Percentiles rank a stretch among this genome's conserved stretches.
Conservation (phyloP, 768 basidiomycete genomes). For the Xerocomellus chrysenteron region DNA sequence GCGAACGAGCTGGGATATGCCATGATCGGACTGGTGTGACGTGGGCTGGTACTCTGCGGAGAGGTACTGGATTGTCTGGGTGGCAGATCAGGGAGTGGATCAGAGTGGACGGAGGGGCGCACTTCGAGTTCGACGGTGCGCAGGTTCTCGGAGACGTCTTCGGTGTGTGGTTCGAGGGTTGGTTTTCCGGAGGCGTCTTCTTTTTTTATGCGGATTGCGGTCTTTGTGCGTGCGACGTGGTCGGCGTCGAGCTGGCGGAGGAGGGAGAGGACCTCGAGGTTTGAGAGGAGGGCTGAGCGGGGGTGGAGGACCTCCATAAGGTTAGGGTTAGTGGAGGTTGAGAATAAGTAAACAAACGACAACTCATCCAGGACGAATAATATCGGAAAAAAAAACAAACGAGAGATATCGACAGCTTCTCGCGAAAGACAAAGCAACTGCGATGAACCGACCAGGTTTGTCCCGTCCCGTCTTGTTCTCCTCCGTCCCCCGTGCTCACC, state of each 20-base stretch:
- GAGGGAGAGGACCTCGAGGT: constrained; percentile 80
- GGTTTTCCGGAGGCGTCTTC: constrained; percentile 51
- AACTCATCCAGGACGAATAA: constrained; percentile 20
- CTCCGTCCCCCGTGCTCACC: constrained; percentile 19
- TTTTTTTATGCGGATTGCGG: constrained; percentile 72
- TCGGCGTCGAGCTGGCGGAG: constrained; percentile 76
- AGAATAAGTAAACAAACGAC: constrained; percentile 22
- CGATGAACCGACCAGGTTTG: constrained; percentile 61
- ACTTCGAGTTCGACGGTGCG: constrained; percentile 82
- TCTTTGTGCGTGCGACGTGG: constrained; percentile 66
- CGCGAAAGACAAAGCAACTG: not conserved
- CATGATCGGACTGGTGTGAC: constrained; percentile 57
- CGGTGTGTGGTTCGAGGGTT: constrained; percentile 34
- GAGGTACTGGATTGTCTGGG: constrained; percentile 83
- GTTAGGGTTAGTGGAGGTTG: constrained; percentile 22
- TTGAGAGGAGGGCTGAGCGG: constrained; percentile 80
- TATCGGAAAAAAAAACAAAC: constrained; percentile 11
- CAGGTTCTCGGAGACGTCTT: constrained; percentile 75
- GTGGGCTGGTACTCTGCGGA: constrained; percentile 73
- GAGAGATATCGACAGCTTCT: constrained; percentile 5
- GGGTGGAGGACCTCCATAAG: constrained; percentile 41
- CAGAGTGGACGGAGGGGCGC: not conserved
- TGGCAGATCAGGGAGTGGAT: not conserved
- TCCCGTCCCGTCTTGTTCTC: constrained; percentile 4
- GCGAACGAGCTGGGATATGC: constrained; percentile 65